Evolutionary conservation across 768 basidiomycete genomes (phyloP).

Genomic region (Boletus coccyginus): DNA sequence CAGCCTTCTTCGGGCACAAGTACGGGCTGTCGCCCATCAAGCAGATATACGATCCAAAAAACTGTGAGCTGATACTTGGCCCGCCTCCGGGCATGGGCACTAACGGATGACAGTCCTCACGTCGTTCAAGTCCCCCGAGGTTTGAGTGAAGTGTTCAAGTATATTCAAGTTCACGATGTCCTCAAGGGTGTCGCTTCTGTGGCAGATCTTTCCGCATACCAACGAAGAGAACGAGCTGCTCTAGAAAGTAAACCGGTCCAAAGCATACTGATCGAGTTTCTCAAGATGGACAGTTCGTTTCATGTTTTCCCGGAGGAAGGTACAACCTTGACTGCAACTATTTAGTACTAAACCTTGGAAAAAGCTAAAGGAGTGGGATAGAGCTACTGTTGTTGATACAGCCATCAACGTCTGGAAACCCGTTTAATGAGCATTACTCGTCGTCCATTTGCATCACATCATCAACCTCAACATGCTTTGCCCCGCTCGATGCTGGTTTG

Average conservation of each 20-base stretch:
- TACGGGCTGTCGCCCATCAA: too few species aligned
- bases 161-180: neutral
- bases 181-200: neutral
- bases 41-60: too few species aligned
- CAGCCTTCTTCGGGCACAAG: too few species aligned
- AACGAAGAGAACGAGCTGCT: conserved; percentile 3
- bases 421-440: conserved; percentile 8
- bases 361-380: conserved; percentile 9
- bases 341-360: neutral
- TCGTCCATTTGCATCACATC: conserved; percentile 31
- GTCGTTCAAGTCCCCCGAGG: too few species aligned
- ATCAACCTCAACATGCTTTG: neutral
- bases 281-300: neutral
- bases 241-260: neutral
- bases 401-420: neutral
- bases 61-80: too few species aligned
- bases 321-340: conserved; percentile 2
- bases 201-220: neutral
- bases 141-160: too few species aligned
- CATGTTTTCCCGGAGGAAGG: neutral
- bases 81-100: too few species aligned
- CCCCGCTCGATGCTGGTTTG: neutral
- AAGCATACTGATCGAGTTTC: neutral
- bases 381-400: neutral
- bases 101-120: too few species aligned